phyloP scores from a whole-genome alignment of 805 yeast genomes.

The Groenewaldozyma salmanticensis region DNA sequence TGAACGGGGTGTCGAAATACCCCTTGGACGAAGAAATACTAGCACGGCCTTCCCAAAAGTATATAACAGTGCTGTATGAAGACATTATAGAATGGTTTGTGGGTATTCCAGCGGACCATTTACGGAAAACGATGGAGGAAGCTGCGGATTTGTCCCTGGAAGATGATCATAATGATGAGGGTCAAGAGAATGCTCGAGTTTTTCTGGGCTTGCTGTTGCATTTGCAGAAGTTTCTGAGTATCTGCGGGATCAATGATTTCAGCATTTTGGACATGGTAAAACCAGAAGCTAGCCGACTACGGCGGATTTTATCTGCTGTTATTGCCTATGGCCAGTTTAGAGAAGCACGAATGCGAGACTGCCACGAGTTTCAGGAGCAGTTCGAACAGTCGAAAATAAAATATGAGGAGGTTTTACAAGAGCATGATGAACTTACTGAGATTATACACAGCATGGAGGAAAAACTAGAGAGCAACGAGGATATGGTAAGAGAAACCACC shows the following conservation, averaged over 20 bases:
- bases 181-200: conserved; percentile 30
- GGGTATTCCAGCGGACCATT: conserved; percentile 36
- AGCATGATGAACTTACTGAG: conserved; percentile 30
- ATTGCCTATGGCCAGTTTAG: conserved; percentile 79
- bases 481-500: conserved; percentile 30
- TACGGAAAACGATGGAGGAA: conserved; percentile 20
- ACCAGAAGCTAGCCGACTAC: conserved; percentile 62
- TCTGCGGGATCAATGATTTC: conserved; percentile 73
- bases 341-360: conserved; percentile 63
- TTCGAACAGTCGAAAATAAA: conserved; percentile 40
- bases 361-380: conserved; percentile 49
- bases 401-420: conserved; percentile 32
- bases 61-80: conserved; percentile 44
- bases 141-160: conserved; percentile 31
- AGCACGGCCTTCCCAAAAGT: conserved; percentile 46
- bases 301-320: conserved; percentile 67
- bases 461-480: conserved; percentile 20
- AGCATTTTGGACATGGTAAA: conserved; percentile 60
- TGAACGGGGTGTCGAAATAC: conserved; percentile 32
- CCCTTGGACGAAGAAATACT: conserved; percentile 48
- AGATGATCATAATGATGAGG: conserved; percentile 25
- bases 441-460: conserved; percentile 30
- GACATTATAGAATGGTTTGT: conserved; percentile 53
- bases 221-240: conserved; percentile 51
- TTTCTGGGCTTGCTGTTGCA: conserved; percentile 50